Conservation (phyloP, 2,329 filamentous ascomycete species). For the Aspergillus aculeatinus region DNA sequence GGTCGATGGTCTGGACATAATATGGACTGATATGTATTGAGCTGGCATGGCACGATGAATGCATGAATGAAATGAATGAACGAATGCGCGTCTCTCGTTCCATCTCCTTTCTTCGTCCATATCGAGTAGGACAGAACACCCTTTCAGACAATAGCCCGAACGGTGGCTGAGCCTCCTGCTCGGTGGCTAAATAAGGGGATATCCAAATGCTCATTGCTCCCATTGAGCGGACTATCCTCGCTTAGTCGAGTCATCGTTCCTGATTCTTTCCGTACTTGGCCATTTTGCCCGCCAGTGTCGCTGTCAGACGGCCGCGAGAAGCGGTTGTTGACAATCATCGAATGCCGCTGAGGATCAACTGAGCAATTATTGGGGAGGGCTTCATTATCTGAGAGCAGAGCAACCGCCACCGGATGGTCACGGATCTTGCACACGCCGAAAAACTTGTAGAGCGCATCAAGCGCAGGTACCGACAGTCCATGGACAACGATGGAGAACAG, state of each 20-base stretch:
- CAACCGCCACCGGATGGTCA: conserved; percentile 36
- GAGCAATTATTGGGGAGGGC: conserved; percentile 37
- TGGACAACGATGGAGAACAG: conserved; percentile 43
- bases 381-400: conserved; percentile 36
- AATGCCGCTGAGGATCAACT: conserved; percentile 26
- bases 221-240: conserved; percentile 9
- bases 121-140: background rate
- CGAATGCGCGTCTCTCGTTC: conserved; percentile 6
- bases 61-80: background rate
- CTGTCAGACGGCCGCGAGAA: conserved; percentile 27
- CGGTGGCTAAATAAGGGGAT: conserved; percentile 2
- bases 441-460: conserved; percentile 34
- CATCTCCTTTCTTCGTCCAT: background rate
- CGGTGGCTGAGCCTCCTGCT: conserved; percentile 6
- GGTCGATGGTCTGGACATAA: background rate
- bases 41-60: background rate
- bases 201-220: background rate
- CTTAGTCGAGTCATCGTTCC: conserved; percentile 15
- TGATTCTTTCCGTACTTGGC: conserved; percentile 4
- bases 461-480: conserved; percentile 38
- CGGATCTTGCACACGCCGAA: conserved; percentile 31
- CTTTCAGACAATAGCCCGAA: conserved; percentile 14
- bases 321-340: conserved; percentile 36
- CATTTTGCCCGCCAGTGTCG: conserved; percentile 10
- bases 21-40: background rate